These are phyloP conservation scores for Nasturtium officinale DNA, from an alignment of 345 rosid genomes.

Conservation along the genomic window DNA sequence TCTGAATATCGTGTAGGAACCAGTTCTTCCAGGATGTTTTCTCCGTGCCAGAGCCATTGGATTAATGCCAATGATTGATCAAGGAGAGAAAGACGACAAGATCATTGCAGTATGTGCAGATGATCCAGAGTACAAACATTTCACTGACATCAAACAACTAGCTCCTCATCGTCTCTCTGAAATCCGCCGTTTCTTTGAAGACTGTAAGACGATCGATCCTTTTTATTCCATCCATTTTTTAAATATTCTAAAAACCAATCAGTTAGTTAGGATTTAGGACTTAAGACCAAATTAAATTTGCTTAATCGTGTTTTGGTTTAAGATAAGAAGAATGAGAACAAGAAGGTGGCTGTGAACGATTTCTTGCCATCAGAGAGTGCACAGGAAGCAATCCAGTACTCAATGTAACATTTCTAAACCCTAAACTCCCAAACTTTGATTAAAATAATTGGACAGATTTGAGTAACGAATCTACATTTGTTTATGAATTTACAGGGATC, in stretches of 20 bases:
- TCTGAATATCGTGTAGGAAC: conserved; percentile 62
- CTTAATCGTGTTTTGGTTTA: conserved; percentile 31
- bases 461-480: conserved; percentile 6
- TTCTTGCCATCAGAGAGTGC: conserved; percentile 74
- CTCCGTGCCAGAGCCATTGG: conserved; percentile 96
- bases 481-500: conserved; percentile 64
- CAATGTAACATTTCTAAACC: conserved; percentile 61
- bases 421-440: not conserved
- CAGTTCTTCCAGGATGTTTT: conserved; percentile 95
- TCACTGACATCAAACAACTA: conserved; percentile 79
- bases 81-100: conserved; percentile 99
- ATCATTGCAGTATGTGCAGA: conserved; percentile 97
- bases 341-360: conserved; percentile 92
- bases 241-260: not conserved
- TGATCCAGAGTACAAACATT: conserved; percentile 95
- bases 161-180: conserved; percentile 95
- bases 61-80: conserved; percentile 99
- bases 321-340: conserved; percentile 99
- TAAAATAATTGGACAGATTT: not conserved
- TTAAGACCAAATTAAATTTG: not conserved
- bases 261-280: not conserved
- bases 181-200: conserved; percentile 96
- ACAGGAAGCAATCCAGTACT: conserved; percentile 78
- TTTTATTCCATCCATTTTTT: no score
- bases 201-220: conserved; percentile 59